Conservation (phyloP, 305 asterid genomes). For the Striga hermonthica region DNA sequence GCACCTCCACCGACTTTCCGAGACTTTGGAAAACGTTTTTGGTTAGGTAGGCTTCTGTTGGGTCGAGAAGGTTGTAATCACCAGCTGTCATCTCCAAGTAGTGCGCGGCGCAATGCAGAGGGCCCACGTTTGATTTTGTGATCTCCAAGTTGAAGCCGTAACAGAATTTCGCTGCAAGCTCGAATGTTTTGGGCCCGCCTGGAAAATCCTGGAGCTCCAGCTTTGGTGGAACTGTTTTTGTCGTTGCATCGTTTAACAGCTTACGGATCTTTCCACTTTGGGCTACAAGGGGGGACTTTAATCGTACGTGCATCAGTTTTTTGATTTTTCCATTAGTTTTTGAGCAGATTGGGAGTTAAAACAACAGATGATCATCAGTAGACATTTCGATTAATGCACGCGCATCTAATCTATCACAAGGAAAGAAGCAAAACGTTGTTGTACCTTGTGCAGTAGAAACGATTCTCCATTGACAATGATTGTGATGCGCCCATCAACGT, state of each 20-base stretch:
- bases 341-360: background rate
- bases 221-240: constrained; percentile 34
- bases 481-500: constrained; percentile 72
- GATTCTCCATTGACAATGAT: constrained; percentile 53
- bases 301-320: background rate
- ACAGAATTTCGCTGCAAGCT: constrained; percentile 64
- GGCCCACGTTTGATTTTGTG: constrained; percentile 57
- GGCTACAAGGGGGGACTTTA: constrained; percentile 62
- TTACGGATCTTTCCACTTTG: constrained; percentile 60
- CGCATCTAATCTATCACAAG: background rate
- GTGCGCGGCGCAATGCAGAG: constrained; percentile 60
- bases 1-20: constrained; percentile 58
- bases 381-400: background rate
- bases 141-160: constrained; percentile 67
- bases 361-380: background rate
- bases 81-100: constrained; percentile 62
- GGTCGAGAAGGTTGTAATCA: constrained; percentile 53
- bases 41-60: constrained; percentile 53
- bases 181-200: constrained; percentile 64
- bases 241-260: constrained; percentile 49
- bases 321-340: constrained; percentile 11
- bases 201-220: constrained; percentile 53
- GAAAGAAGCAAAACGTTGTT: background rate
- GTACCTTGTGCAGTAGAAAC: constrained; percentile 67
- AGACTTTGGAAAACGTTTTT: constrained; percentile 50